Percentiles rank a stretch among this genome's conserved stretches.
Conservation (phyloP, 2,329 filamentous ascomycete species). For the Pseudocercospora ulei region DNA sequence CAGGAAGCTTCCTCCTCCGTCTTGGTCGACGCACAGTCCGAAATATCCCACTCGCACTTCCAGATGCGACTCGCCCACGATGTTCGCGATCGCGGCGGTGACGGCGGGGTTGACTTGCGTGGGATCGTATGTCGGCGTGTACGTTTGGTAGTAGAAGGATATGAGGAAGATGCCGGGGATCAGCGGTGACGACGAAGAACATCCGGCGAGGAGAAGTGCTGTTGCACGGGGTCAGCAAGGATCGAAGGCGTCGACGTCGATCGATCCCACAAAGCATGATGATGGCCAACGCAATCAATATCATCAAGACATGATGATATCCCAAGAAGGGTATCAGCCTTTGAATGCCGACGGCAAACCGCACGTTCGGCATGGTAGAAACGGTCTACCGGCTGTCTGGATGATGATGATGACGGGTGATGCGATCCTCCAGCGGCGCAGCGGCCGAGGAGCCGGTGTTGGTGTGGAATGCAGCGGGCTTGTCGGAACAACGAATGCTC, state of each 20-base stretch:
- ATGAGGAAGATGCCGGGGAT: constrained; percentile 96
- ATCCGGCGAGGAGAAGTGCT: constrained; percentile 90
- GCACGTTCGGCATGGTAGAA: constrained; percentile 41
- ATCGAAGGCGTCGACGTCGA: neutral
- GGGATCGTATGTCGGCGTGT: constrained; percentile 70
- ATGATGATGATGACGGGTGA: constrained; percentile 8
- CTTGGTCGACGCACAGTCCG: constrained; percentile 88
- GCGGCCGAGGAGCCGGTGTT: constrained; percentile 23
- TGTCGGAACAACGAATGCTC: constrained; percentile 12
- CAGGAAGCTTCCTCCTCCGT: constrained; percentile 71
- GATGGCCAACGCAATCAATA: constrained; percentile 84
- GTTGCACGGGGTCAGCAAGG: constrained; percentile 18
- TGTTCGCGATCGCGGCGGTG: constrained; percentile 74
- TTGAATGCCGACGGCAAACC: constrained; percentile 46
- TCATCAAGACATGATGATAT: constrained; percentile 88
- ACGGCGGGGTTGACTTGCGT: constrained; percentile 86
- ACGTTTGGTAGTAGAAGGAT: constrained; percentile 89
- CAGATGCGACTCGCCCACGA: constrained; percentile 72
- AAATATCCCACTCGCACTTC: constrained; percentile 96
- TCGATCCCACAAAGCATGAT: constrained; percentile 78
- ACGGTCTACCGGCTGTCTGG: constrained; percentile 33
- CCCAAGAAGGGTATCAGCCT: constrained; percentile 53
- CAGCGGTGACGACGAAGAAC: constrained; percentile 87
- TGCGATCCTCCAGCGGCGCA: constrained; percentile 21
- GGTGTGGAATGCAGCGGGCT: constrained; percentile 20